Evolutionary conservation across 768 basidiomycete species (phyloP).

Genomic region (Ramaria sp.): DNA sequence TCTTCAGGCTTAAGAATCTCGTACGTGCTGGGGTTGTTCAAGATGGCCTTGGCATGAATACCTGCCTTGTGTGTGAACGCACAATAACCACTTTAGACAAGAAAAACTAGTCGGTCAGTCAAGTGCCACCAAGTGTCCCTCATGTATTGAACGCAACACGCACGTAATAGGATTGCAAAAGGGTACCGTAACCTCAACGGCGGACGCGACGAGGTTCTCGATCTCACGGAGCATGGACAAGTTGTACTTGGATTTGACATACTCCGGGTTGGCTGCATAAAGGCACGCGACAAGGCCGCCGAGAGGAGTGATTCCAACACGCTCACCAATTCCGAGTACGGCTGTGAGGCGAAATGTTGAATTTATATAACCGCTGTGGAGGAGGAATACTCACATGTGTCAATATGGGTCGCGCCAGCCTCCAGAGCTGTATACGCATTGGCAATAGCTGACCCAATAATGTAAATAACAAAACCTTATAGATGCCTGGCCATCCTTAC

Average conservation of each 20-base stretch:
- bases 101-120: background rate
- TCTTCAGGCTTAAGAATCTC: conserved; percentile 99
- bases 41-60: conserved; percentile 99
- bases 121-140: background rate
- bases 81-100: conserved; percentile 77
- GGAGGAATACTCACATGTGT: conserved; percentile 63
- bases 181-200: conserved; percentile 94
- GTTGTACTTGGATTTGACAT: conserved; percentile 99
- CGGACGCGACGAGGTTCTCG: conserved; percentile 97
- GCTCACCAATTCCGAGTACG: conserved; percentile 95
- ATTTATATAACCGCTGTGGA: background rate
- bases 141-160: conserved; percentile 14
- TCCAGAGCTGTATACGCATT: conserved; percentile 98
- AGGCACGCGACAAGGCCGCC: conserved; percentile 95
- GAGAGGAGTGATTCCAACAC: conserved; percentile 97
- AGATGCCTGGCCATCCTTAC: conserved; percentile 27
- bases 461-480: conserved; percentile 2
- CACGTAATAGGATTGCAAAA: conserved; percentile 95
- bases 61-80: conserved; percentile 99
- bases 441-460: conserved; percentile 62
- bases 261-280: conserved; percentile 94
- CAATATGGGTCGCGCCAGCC: conserved; percentile 97
- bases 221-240: conserved; percentile 95
- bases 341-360: conserved; percentile 32
- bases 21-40: conserved; percentile 98